Percentiles rank a stretch among this genome's conserved stretches.
phyloP scores from a whole-genome alignment of 2,329 filamentous ascomycete species.

The Aspergillus hiratsukae region DNA sequence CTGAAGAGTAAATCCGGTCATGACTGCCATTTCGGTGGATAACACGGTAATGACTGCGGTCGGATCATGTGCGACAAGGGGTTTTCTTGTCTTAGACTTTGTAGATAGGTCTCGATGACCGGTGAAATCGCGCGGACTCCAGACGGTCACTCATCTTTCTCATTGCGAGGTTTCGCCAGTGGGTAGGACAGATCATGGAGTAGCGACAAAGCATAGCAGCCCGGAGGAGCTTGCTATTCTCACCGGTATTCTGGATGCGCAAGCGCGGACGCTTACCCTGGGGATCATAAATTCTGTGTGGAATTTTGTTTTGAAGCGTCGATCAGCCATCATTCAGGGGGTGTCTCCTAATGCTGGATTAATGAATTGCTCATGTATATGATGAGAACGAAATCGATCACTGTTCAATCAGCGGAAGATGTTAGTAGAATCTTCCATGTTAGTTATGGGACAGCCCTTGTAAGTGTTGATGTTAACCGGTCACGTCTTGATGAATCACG shows the following conservation, averaged over 20 bases:
- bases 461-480: neutral
- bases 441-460: neutral
- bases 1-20: slow-evolving; percentile 24
- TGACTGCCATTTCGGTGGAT: slow-evolving; percentile 7
- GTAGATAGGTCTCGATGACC: slow-evolving; percentile 15
- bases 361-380: slow-evolving; percentile 29
- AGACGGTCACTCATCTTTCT: neutral
- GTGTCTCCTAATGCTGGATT: slow-evolving; percentile 21
- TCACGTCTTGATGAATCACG: neutral
- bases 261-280: slow-evolving; percentile 4
- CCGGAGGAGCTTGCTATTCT: neutral
- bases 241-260: neutral
- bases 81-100: slow-evolving; percentile 7
- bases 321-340: slow-evolving; percentile 13
- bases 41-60: slow-evolving; percentile 15
- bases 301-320: slow-evolving; percentile 16
- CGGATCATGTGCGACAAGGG: slow-evolving; percentile 11
- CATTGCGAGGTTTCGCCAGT: neutral
- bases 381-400: slow-evolving; percentile 21
- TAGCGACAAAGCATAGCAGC: neutral
- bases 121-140: slow-evolving; percentile 5
- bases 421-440: neutral
- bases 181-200: neutral
- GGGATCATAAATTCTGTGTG: slow-evolving; percentile 9
- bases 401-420: slow-evolving; percentile 7